Evolutionary conservation across 2,329 filamentous ascomycete species (phyloP), one percentile per base, ranked within the genome.

Genomic region (Verticillium zaregamsianum): DNA sequence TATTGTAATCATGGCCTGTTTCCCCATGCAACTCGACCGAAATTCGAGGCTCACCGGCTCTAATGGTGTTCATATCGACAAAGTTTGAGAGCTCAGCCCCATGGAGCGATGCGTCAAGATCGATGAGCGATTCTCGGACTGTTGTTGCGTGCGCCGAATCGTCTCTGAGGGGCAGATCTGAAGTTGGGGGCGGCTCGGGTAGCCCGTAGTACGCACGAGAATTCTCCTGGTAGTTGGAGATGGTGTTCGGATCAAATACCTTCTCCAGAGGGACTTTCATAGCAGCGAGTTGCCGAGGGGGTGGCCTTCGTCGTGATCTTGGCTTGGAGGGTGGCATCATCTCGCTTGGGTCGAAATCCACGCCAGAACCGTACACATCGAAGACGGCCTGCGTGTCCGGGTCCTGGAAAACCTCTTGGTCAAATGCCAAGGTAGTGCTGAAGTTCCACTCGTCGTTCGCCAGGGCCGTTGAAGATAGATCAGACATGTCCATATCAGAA

Each of bases 401-500:
- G 57, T 79, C 78, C 64, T 80, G 76, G 62, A 85, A 77, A 14
- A 87, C 77, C 61, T 83, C 79, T 66, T 84, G 80, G 67, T 88
- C 86, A 65, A 89, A 89, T n/a, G 82, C 84, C 20, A 84, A 78
- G 0, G 86, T 89, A 1, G 86, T 88, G 68, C 84, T 87, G 65
- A 89, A 89, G 64, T 88, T 89, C 86, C 86, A 89, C 65, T 88
- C 86, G 65, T 88, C 86, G 61, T 81, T 81, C 17, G 80, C 78
- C 63, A 82, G 68, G 0, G 77, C 77, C 2, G 78, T 77, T 3
- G 79, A 76, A 1, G 74, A 72, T 20, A 80, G 68, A 31, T 82
- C 79, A 15, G 76, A 69, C 56, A 75, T 75, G 31, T 64, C 63
- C 59, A 59, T 61, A 23, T 54, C 61, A 1, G 75, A 74, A 14